Percentiles rank a stretch among this genome's conserved stretches.
Evolutionary conservation across 192 early-diverging fungal genomes (phyloP).

Genomic region (Obelidium mucronatum): DNA sequence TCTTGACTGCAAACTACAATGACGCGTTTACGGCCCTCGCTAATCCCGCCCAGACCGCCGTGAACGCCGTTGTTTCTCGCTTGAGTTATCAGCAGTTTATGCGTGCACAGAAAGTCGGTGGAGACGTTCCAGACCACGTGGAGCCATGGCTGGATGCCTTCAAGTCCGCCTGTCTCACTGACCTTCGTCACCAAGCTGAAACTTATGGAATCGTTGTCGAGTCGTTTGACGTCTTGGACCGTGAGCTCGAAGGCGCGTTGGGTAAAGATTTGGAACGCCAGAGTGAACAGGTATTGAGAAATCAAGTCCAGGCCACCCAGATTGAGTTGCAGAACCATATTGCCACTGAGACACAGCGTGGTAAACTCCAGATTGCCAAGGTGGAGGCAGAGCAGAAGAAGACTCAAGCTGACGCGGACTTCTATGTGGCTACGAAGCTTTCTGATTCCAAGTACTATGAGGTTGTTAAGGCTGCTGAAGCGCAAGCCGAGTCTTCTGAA

Average conservation of each 20-base stretch:
- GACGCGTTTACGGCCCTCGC: constrained; percentile 51
- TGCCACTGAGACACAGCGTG: constrained; percentile 53
- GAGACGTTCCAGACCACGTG: constrained; percentile 53
- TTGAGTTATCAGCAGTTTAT: constrained; percentile 58
- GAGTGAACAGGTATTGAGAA: constrained; percentile 49
- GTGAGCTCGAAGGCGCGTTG: constrained; percentile 49
- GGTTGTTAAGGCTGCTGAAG: constrained; percentile 47
- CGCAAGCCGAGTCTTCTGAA: constrained; percentile 48
- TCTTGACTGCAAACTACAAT: constrained; percentile 52
- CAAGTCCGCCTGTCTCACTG: constrained; percentile 53
- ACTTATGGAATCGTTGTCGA: constrained; percentile 51
- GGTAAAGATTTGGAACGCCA: constrained; percentile 56
- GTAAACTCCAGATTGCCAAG: constrained; percentile 44
- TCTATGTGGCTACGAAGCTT: constrained; percentile 37
- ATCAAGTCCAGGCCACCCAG: constrained; percentile 59
- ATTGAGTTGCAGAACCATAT: constrained; percentile 53
- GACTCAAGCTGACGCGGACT: constrained; percentile 50
- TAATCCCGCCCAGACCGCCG: constrained; percentile 57
- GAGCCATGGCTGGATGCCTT: constrained; percentile 57
- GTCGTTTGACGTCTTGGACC: constrained; percentile 57
- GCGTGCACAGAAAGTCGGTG: constrained; percentile 52
- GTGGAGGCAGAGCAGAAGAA: constrained; percentile 53
- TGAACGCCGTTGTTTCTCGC: constrained; percentile 53
- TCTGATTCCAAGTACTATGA: constrained; percentile 50
- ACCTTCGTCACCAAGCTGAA: constrained; percentile 42